phyloP scores from a whole-genome alignment of 1,284 basidiomycete species.

The Heliocybe sulcata region DNA sequence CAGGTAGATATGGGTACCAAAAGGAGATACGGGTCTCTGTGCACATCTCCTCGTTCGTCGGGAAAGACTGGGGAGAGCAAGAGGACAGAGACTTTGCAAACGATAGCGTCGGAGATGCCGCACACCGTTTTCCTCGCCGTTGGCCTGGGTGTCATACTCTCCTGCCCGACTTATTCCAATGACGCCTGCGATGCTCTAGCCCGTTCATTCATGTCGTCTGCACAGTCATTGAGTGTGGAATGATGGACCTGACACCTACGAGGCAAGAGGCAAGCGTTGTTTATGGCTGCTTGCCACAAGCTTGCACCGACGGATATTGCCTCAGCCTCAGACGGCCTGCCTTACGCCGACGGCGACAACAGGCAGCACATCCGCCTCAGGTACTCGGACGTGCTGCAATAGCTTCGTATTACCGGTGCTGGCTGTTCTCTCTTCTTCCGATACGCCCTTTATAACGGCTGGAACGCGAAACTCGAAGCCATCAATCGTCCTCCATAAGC shows the following conservation, averaged over 20 bases:
- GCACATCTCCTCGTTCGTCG: no score
- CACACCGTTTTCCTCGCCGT: no score
- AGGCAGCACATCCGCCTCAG: not conserved
- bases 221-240: not conserved
- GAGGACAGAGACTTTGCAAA: no score
- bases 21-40: no score
- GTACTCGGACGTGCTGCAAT: not conserved
- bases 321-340: not conserved
- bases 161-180: no score
- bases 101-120: no score
- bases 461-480: not conserved
- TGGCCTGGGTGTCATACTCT: no score
- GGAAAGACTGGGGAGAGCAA: no score
- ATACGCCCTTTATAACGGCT: not conserved
- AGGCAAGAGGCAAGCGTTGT: not conserved
- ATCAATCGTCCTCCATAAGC: not conserved
- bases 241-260: not conserved
- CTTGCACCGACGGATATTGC: not conserved
- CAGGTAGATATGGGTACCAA: no score
- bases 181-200: no score
- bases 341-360: not conserved
- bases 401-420: not conserved
- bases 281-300: not conserved
- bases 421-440: not conserved
- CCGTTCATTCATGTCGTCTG: no score